Percentiles rank a stretch among this genome's conserved stretches.
Conservation (phyloP, 2,329 filamentous ascomycete species). For the Ophiocordyceps sinensis region DNA sequence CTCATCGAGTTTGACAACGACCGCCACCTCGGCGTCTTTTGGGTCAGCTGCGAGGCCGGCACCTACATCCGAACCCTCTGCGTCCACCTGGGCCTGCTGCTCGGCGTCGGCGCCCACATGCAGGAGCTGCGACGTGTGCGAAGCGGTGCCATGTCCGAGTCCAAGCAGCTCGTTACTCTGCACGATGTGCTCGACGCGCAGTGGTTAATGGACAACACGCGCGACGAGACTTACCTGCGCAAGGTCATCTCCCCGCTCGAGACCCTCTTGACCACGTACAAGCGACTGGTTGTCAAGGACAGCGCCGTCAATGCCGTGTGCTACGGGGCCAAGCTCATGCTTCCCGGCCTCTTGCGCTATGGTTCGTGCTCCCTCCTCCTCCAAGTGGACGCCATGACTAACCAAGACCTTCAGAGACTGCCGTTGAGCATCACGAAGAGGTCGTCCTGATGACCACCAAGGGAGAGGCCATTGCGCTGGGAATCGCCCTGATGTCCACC, state of each 20-base stretch:
- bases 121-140: constrained; percentile 91
- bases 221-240: constrained; percentile 85
- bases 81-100: constrained; percentile 68
- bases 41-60: constrained; percentile 94
- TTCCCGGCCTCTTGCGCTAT: constrained; percentile 87
- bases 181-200: constrained; percentile 83
- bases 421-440: constrained; percentile 90
- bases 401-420: constrained; percentile 45
- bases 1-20: constrained; percentile 97
- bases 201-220: constrained; percentile 89
- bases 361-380: constrained; percentile 36
- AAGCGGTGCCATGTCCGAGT: constrained; percentile 89
- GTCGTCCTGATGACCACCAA: constrained; percentile 98
- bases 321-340: constrained; percentile 98
- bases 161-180: constrained; percentile 75
- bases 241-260: constrained; percentile 86
- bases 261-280: constrained; percentile 82
- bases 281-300: constrained; percentile 92
- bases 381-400: constrained; percentile 6
- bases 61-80: constrained; percentile 98
- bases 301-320: constrained; percentile 79
- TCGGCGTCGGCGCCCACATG: constrained; percentile 90
- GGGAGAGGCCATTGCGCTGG: constrained; percentile 93
- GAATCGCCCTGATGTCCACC: constrained; percentile 94
- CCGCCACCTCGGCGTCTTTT: constrained; percentile 92